Conservation (phyloP, 2,329 filamentous ascomycete species). For the Pestalotiopsis sp. region DNA sequence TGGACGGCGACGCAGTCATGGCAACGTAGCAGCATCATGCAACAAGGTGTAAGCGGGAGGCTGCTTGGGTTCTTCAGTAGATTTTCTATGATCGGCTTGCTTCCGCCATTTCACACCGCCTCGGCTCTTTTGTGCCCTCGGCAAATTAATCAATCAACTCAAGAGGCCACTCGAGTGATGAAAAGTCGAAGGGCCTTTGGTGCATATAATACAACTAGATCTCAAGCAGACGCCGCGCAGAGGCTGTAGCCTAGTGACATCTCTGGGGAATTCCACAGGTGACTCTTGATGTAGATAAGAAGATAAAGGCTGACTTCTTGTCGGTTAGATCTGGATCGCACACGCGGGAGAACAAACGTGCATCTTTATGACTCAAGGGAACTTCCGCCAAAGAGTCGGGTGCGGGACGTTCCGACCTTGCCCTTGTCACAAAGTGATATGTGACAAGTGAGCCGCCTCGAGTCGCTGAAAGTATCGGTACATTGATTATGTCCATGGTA, state of each 20-base stretch:
- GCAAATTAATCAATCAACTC: not conserved
- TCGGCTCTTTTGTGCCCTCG: not conserved
- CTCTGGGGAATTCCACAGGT: not conserved
- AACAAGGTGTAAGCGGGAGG: not conserved
- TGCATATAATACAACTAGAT: no score
- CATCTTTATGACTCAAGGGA: no score
- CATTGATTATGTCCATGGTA: not conserved
- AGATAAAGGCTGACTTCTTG: not conserved
- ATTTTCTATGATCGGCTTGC: not conserved
- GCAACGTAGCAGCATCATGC: not conserved
- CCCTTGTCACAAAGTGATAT: not conserved
- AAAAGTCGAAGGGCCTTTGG: no score
- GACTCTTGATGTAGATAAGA: not conserved
- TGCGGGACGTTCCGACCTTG: not conserved
- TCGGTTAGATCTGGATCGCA: not conserved
- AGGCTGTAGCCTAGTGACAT: no score
- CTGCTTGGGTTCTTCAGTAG: not conserved
- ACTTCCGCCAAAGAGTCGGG: not conserved
- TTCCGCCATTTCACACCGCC: not conserved
- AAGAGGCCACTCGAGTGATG: no score
- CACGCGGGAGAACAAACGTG: not conserved
- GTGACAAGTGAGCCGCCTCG: not conserved
- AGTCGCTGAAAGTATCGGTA: not conserved
- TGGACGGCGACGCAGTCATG: not conserved
- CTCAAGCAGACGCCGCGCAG: no score